phyloP scores from a whole-genome alignment of 352 stramenopile genomes.

The Halophytophthora batemanensis region DNA sequence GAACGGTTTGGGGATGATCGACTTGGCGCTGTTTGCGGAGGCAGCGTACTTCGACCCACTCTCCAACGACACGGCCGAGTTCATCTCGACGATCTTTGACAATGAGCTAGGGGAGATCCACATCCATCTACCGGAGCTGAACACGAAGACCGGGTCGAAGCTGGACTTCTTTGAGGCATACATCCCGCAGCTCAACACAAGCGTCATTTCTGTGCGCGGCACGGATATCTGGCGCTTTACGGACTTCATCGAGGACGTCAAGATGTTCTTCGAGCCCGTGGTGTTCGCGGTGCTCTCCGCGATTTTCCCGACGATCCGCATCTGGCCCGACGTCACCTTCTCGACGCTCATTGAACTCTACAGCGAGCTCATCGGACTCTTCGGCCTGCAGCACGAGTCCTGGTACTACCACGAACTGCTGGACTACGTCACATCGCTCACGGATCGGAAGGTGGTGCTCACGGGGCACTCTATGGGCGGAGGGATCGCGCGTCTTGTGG shows the following conservation, averaged over 20 bases:
- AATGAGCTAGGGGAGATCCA: constrained; percentile 38
- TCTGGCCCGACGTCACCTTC: constrained; percentile 88
- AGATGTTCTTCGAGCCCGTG: constrained; percentile 90
- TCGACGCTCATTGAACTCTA: constrained; percentile 86
- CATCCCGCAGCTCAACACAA: constrained; percentile 77
- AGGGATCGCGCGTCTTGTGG: constrained; percentile 82
- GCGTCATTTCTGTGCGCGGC: constrained; percentile 82
- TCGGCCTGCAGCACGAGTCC: constrained; percentile 85
- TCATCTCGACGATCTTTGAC: constrained; percentile 68
- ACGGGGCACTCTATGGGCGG: constrained; percentile 89
- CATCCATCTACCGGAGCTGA: constrained; percentile 62
- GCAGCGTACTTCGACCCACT: constrained; percentile 86
- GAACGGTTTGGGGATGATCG: constrained; percentile 71
- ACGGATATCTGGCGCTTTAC: constrained; percentile 89
- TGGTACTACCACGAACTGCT: constrained; percentile 88
- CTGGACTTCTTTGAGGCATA: constrained; percentile 84
- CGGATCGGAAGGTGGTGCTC: constrained; percentile 78
- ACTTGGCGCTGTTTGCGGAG: constrained; percentile 84
- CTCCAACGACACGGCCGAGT: constrained; percentile 68
- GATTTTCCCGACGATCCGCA: constrained; percentile 90
- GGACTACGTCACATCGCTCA: constrained; percentile 76
- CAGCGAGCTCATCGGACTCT: constrained; percentile 82
- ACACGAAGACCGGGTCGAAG: constrained; percentile 81
- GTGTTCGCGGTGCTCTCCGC: constrained; percentile 87
- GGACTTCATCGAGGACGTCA: constrained; percentile 90